Evolutionary conservation across 768 basidiomycete genomes (phyloP).

Genomic region (Macrolepiota fuliginosa): DNA sequence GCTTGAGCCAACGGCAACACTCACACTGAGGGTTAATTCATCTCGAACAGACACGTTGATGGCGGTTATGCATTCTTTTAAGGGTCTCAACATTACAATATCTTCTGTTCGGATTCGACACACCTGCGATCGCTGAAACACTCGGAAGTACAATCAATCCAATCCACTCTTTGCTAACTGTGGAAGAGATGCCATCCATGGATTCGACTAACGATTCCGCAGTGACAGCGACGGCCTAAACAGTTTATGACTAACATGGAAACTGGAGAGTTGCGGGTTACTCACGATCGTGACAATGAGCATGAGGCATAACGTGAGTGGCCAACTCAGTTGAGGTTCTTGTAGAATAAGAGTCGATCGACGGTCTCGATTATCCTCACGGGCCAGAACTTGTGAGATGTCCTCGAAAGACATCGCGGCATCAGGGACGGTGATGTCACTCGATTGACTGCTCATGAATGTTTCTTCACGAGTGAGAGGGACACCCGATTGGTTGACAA

Average conservation of each 20-base stretch:
- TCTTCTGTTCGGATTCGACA: not conserved
- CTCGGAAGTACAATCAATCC: slow-evolving; percentile 86
- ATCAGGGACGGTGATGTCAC: not conserved
- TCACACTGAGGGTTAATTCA: slow-evolving; percentile 79
- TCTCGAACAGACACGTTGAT: slow-evolving; percentile 86
- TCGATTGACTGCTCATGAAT: not conserved
- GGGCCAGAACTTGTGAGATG: not conserved
- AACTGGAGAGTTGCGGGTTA: slow-evolving; percentile 8
- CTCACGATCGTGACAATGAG: slow-evolving; percentile 61
- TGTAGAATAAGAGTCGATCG: slow-evolving; percentile 21
- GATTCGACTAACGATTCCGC: slow-evolving; percentile 76
- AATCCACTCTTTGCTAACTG: slow-evolving; percentile 85
- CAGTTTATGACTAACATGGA: not conserved
- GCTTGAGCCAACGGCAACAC: slow-evolving; percentile 79
- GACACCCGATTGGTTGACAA: not conserved
- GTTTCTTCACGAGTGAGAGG: not conserved
- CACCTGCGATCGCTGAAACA: slow-evolving; percentile 78
- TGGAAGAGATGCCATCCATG: slow-evolving; percentile 72
- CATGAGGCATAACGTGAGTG: slow-evolving; percentile 54
- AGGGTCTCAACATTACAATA: not conserved
- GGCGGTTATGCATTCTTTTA: slow-evolving; percentile 81
- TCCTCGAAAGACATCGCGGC: not conserved
- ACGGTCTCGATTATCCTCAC: not conserved
- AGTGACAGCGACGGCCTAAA: slow-evolving; percentile 51
- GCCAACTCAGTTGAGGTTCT: slow-evolving; percentile 57